Evolutionary conservation across 345 rosid species (phyloP).

Genomic region (Orychophragmus violaceus): DNA sequence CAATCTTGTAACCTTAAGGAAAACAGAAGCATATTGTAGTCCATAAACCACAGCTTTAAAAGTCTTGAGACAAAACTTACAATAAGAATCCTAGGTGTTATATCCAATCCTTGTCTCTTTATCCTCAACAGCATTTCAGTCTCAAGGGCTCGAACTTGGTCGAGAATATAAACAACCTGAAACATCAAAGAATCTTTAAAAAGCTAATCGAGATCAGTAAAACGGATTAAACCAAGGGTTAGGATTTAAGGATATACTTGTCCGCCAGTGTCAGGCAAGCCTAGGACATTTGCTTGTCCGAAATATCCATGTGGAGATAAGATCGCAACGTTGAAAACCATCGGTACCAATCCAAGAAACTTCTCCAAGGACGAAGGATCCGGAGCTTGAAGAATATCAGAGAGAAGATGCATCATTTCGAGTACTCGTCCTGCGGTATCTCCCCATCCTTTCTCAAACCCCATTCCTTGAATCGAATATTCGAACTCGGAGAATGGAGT

Average conservation of each 20-base stretch:
- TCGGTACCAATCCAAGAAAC: conserved; percentile 90
- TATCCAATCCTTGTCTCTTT: conserved; percentile 78
- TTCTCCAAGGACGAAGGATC: conserved; percentile 87
- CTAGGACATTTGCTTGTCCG: conserved; percentile 99
- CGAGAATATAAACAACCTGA: conserved; percentile 92
- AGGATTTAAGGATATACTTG: conserved; percentile 45
- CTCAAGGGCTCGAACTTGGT: conserved; percentile 97
- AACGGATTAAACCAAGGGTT: background rate
- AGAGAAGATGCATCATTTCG: conserved; percentile 78
- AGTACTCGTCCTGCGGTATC: conserved; percentile 73
- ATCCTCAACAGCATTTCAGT: conserved; percentile 83
- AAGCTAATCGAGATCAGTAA: background rate
- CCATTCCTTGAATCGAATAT: conserved; percentile 80
- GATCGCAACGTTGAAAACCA: conserved; percentile 94
- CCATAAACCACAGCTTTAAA: background rate
- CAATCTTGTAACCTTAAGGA: conserved; percentile 75
- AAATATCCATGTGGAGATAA: conserved; percentile 96
- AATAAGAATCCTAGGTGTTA: conserved; percentile 77
- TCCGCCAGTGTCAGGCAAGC: conserved; percentile 98
- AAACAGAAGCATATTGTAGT: background rate
- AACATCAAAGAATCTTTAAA: background rate
- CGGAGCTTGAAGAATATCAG: conserved; percentile 94
- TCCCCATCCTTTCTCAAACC: conserved; percentile 99
- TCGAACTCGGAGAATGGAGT: conserved; percentile 74
- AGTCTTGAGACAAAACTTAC: conserved; percentile 39